Evolutionary conservation across 164 flowering plant genomes (phyloP).

Genomic region (Stephania cephalantha): DNA sequence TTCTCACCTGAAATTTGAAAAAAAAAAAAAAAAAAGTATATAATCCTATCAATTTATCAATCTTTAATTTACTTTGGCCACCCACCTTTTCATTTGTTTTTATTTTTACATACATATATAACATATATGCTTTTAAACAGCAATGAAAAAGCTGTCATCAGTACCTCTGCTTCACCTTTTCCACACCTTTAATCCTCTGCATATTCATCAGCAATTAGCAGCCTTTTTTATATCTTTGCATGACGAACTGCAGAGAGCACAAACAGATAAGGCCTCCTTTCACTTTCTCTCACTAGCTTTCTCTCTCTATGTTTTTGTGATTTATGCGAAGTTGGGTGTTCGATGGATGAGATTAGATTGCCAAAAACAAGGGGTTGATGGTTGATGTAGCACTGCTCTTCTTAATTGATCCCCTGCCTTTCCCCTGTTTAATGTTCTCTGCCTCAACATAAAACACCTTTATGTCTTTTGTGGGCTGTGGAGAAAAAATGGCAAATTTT

Average conservation of each 20-base stretch:
- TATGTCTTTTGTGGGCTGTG: slow-evolving; percentile 19
- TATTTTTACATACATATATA: background rate
- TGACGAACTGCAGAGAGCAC: slow-evolving; percentile 24
- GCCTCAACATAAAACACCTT: slow-evolving; percentile 19
- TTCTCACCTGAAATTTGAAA: slow-evolving; percentile 24
- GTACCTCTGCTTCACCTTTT: slow-evolving; percentile 4
- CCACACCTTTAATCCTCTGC: slow-evolving; percentile 27
- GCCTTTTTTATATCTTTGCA: slow-evolving; percentile 18
- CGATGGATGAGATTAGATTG: slow-evolving; percentile 19
- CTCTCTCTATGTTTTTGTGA: slow-evolving; percentile 21
- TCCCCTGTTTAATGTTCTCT: slow-evolving; percentile 17
- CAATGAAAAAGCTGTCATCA: background rate
- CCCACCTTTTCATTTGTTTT: background rate
- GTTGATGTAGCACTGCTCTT: slow-evolving; percentile 11
- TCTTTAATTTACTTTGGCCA: background rate
- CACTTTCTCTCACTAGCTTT: no score
- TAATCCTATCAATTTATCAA: slow-evolving; percentile 6
- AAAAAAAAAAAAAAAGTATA: no score
- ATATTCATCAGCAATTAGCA: slow-evolving; percentile 26
- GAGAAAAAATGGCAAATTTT: slow-evolving; percentile 7
- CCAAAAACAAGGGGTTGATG: slow-evolving; percentile 16
- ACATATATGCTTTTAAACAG: slow-evolving; percentile 1
- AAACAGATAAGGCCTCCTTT: background rate
- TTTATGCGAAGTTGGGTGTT: slow-evolving; percentile 15
- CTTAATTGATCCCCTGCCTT: slow-evolving; percentile 10